Base-by-base conservation (phyloP, 140 eudicot genomes). In the Anethum foeniculum region DNA sequence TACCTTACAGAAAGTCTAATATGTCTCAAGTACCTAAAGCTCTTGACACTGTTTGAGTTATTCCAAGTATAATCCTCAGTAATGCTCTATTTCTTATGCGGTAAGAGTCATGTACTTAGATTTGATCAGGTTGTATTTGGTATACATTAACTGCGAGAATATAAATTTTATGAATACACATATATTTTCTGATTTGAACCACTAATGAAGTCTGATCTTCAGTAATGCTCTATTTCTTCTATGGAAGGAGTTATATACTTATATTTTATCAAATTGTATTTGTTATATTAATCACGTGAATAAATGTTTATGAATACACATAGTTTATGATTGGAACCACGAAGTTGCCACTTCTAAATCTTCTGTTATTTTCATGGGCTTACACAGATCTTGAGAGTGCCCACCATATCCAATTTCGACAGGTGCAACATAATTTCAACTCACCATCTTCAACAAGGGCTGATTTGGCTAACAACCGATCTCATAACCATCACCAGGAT, bases 341-440 rank as follows among this genome's bases (percentile, higher is more conserved):
- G 25, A 23, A 36, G 25, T 72, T 48, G 21, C 16, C 62, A 14
- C 43, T 60, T 83, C 28, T 73, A n/a, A 71, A 60, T 7, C 58
- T 48, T n/a, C 47, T 67, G 73, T 67, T 67, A 30, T 67, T 38
- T 18, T 71, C 48, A 0, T 21, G 38, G 52, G 51, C 73, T 43
- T 80, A 48, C 77, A 77, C 90, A 94, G 97, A 92, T 41, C 65
- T 76, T 76, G 98, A 85, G 82, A 79, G 83, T 71, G 96, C 93
- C 64, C 88, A 79, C 41, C 65, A 80, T 49, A 83, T 86, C 85
- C 88, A 90, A 85, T 81, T 87, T 48, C 77, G 79, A 58, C 90
- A 84, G 4, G 93, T 82, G 77, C 83, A 83, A n/a, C 89, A 88
- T 89, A 86, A 86, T 27, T 86, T 85, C 80, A 88, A 89, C 85